Evolutionary conservation across 73 alveolate species (phyloP).

Genomic region (Paramecium sonneborni): DNA sequence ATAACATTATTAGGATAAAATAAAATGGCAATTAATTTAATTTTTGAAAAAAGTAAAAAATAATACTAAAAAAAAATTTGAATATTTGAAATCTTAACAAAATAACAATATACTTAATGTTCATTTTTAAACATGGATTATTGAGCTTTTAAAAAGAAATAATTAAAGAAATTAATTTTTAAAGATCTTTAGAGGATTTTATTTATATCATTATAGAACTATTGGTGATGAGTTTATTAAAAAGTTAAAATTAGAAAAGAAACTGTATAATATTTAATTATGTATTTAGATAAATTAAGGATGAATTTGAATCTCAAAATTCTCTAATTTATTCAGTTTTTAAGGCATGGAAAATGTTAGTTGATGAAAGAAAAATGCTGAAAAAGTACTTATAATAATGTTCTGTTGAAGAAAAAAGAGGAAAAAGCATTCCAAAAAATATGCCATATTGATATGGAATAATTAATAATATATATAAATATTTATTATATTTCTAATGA

Average conservation of each 20-base stretch:
- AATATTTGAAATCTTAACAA: background rate
- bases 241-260: background rate
- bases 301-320: background rate
- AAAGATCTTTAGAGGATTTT: background rate
- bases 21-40: background rate
- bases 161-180: background rate
- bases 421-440: background rate
- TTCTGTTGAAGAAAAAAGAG: background rate
- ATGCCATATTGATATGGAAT: slow-evolving; percentile 11
- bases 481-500: background rate
- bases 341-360: background rate
- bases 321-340: background rate
- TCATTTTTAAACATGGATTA: background rate
- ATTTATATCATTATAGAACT: slow-evolving; percentile 14
- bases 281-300: background rate
- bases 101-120: background rate
- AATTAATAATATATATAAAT: background rate
- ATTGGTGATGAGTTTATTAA: background rate
- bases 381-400: background rate
- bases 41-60: background rate
- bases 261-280: background rate
- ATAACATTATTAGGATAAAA: background rate
- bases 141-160: background rate
- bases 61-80: background rate
- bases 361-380: background rate